Evolutionary conservation across 2,329 filamentous ascomycete species (phyloP), one percentile per base, ranked within the genome.

Genomic region (Metarhizium robertsii): DNA sequence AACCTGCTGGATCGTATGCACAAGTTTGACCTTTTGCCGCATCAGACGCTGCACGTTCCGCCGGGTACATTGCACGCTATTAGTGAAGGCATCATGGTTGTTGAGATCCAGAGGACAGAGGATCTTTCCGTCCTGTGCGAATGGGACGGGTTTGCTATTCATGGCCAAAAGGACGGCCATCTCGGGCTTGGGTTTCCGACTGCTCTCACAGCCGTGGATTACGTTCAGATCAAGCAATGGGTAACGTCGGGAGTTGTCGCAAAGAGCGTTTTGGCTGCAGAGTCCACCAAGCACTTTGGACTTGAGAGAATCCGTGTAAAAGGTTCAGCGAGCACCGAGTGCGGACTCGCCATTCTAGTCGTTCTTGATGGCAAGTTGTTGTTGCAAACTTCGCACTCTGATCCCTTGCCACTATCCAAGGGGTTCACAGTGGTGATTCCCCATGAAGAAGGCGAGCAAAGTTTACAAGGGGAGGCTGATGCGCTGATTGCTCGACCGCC

Each of bases 61-160:
- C 57, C 58, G 1, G 58, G 61, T 2, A 58, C 55, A 6, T 55
- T 65, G 42, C 62, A 64, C 49, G 53, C 61, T 38, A 63, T 65
- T 8, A 60, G 61, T 11, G 52, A 62, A 20, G 58, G 58, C n/a
- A 38, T 57, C 34, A 45, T 64, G 18, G 45, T 61, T 3, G 55
- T 63, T 13, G 59, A 64, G 46, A 25, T 61, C 0, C 57, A 63
- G 36, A 58, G 62, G 32, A 59, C 62, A 7, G 56, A 58, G 16
- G 59, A 61, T 40, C 13, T 61, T 30, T 61, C 55, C 14, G 54
- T 64, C 7, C 46, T 62, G 0, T 60, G 61, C 32, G 60, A 61
- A 54, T 60, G 61, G 58, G 45, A 32, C 1, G 60, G 54, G 1
- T 59, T 60, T 25, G 48, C 51, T 1, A 58, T 61, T 36, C 53